Base-by-base conservation (phyloP, 108 stramenopile species). In the Schizochytrium sp. region DNA sequence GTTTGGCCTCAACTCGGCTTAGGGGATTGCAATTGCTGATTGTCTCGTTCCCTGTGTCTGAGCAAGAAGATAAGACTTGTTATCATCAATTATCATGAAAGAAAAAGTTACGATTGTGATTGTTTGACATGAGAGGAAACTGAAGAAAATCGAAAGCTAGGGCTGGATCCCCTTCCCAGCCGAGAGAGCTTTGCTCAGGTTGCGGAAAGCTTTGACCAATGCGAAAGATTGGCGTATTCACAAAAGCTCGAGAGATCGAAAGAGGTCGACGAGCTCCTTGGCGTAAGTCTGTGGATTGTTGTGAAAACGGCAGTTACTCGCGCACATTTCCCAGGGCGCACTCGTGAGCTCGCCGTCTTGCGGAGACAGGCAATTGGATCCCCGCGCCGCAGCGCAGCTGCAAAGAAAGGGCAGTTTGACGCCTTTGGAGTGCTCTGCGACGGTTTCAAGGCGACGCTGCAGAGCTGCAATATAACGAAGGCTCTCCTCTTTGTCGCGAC, bases 381-480 rank as follows among this genome's bases (percentile, higher is more conserved):
- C 76, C 12, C 76, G 63, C 34, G 63, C 63, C 41, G 63, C 63
- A 10, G 63, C 63, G 51, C 76, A 83, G 76, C 51, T 83, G 76
- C 76, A 83, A 10, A 83, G 76, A 53, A 6, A 21, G 12, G 76
- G 76, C 10, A 83, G 76, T 23, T 53, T 47, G 23, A 83, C 76
- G 45, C 76, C 76, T 16, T 47, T 47, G 19, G 45, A 53, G 76
- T 53, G 14, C 28, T 83, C 25, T 18, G 76, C 45, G 28, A 83
- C 43, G 10, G 19, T 6, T 4, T 83, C 48, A 6, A 83, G 76
- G 48, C 76, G 45, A 12, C 51, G 76, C 51, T 83, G 76, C n/a
- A 83, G 76, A 12, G 76, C 76, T 23, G 76, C 45, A 53, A 83
- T 83, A 53, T 83, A 83, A 1, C 76, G 76, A 83, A 83, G 76